Base-by-base conservation (phyloP, 2,329 filamentous ascomycete genomes). In the Alternaria arbusti region DNA sequence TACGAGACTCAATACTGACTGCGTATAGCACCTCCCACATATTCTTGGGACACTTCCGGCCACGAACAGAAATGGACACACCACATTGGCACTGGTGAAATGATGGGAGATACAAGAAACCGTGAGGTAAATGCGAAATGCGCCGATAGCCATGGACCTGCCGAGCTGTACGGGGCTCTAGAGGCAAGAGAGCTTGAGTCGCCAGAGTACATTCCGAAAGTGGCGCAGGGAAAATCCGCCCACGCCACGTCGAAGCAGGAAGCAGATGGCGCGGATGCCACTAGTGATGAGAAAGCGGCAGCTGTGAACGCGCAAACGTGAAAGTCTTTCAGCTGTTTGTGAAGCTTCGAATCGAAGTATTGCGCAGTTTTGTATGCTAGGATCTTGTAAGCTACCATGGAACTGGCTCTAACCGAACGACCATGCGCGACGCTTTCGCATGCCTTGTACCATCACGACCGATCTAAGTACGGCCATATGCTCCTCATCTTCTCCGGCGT, bases 401-500 rank as follows among this genome's bases (percentile, higher is more conserved):
- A 40, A 40, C 3, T 11, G 36, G 0, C 15, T 17, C n/a, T 6
- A 6, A 6, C 4, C 0, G 6, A 49, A 15, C 26, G 25, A 32
- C 26, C 1, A 36, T 23, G 7, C 49, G n/a, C n/a, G n/a, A n/a
- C 13, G 13, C 22, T 47, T 3, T 2, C 9, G 4, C 13, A 6
- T 25, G 0, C 45, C 5, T 49, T 5, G 1, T 3, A 1, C 10
- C 0, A 12, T 17, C 5, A 5, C n/a, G 3, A 50, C n/a, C 11
- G 46, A 1, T 50, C 46, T 6, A 1, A 5, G 17, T 28, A 54
- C 5, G 69, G 71, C 71, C 70, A 71, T 7, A 72, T 72, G 5
- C 32, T 60, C 30, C 47, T 50, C 52, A 72, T 60, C 36, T 68
- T 54, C 46, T 66, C 71, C 23, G 57, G 23, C 11, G 66, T 59